Evolutionary conservation across 495 filamentous ascomycete species (phyloP).

Genomic region (Neurospora sp.): DNA sequence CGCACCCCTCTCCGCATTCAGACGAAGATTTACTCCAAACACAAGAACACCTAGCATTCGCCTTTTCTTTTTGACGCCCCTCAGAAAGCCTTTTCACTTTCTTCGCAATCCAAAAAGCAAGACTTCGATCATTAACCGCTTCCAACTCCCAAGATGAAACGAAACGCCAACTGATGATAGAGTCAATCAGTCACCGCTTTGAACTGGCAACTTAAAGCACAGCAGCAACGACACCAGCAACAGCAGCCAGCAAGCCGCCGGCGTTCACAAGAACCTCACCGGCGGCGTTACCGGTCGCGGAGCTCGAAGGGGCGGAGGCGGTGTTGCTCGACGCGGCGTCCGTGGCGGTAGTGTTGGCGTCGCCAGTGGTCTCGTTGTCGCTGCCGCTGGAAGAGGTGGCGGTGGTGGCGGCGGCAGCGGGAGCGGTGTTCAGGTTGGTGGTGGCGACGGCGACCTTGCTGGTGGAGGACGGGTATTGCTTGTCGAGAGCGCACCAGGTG

Average conservation of each 20-base stretch:
- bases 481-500: conserved; percentile 31
- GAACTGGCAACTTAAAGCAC: conserved; percentile 17
- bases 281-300: conserved; percentile 23
- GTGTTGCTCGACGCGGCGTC: conserved; percentile 10
- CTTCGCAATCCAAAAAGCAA: not conserved
- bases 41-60: not conserved
- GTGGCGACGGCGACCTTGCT: conserved; percentile 4
- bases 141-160: not conserved
- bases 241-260: conserved; percentile 20
- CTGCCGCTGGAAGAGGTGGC: conserved; percentile 3
- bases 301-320: conserved; percentile 5
- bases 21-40: not conserved
- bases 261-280: conserved; percentile 21
- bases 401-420: not conserved
- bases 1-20: not conserved
- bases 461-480: conserved; percentile 23
- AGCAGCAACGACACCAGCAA: conserved; percentile 25
- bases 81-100: not conserved
- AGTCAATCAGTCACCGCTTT: not conserved
- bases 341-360: conserved; percentile 6
- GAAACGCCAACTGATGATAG: not conserved
- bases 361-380: conserved; percentile 6
- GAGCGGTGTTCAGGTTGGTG: not conserved
- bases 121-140: not conserved
- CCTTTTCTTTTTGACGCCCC: not conserved